Conservation (phyloP, 2,329 filamentous ascomycete species). For the Sporothrix humicola region DNA sequence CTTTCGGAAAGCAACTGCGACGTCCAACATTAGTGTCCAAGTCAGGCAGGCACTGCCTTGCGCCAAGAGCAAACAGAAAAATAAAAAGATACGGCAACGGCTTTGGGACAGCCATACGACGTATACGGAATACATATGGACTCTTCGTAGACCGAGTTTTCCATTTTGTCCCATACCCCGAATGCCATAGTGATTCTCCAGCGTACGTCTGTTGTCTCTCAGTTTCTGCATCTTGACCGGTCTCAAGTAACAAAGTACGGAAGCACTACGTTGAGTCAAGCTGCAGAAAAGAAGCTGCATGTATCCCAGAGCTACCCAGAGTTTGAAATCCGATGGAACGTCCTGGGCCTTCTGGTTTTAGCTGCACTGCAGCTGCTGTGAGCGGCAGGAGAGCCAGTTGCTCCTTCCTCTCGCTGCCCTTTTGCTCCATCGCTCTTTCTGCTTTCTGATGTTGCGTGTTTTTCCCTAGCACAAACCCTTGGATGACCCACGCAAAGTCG, state of each 20-base stretch:
- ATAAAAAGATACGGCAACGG: not conserved
- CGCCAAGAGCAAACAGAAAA: not conserved
- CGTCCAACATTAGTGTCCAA: not conserved
- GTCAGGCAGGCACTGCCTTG: not conserved
- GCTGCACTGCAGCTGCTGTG: conserved; percentile 16
- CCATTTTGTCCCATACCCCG: not conserved
- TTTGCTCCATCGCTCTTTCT: not conserved
- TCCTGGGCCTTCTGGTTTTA: not conserved
- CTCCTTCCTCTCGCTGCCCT: not conserved
- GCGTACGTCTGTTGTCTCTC: not conserved
- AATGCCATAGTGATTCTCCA: not conserved
- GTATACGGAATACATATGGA: too few relatives aligned
- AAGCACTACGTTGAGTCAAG: not conserved
- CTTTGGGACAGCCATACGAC: not conserved
- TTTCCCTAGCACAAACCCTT: conserved; percentile 19
- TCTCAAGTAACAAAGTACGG: conserved; percentile 2
- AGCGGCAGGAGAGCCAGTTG: not conserved
- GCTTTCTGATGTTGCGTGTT: conserved; percentile 20
- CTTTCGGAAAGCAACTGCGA: not conserved
- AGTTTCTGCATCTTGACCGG: not conserved
- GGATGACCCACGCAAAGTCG: conserved; percentile 3
- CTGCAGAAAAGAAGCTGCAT: conserved; percentile 17
- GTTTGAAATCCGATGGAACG: conserved; percentile 17
- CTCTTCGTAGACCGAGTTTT: not conserved
- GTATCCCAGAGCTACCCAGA: conserved; percentile 1